Conservation (phyloP, 129 eudicot genomes). For the Flaveria ramosissima region DNA sequence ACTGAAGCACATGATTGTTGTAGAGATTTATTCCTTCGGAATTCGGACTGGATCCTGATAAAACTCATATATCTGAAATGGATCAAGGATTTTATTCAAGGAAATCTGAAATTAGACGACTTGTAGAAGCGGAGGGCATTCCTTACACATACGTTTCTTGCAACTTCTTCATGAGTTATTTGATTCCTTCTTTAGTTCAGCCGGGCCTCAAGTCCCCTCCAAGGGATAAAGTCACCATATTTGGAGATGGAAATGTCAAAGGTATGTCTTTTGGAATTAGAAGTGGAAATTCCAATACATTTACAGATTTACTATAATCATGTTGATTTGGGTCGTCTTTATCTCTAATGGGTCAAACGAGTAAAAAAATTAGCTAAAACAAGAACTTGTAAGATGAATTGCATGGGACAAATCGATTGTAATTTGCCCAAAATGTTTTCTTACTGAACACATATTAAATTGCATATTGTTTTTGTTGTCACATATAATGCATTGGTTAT, state of each 20-base stretch:
- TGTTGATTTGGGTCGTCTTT: not conserved
- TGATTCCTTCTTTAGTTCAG: slow-evolving; percentile 86
- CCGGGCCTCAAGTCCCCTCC: slow-evolving; percentile 75
- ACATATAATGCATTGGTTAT: not conserved
- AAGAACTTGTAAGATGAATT: too few relatives aligned
- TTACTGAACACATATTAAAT: not conserved
- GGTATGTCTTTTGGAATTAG: slow-evolving; percentile 41
- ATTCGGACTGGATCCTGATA: slow-evolving; percentile 85
- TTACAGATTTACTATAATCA: not conserved
- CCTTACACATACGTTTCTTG: slow-evolving; percentile 78
- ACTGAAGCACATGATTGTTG: slow-evolving; percentile 17
- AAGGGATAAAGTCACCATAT: slow-evolving; percentile 66
- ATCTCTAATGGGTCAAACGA: not conserved
- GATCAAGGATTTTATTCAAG: slow-evolving; percentile 71
- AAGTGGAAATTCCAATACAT: not conserved
- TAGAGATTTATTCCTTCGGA: slow-evolving; percentile 96
- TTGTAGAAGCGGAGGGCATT: slow-evolving; percentile 71
- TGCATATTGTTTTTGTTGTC: not conserved
- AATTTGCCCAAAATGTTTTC: not conserved
- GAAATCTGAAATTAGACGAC: slow-evolving; percentile 78
- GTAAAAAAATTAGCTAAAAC: not conserved
- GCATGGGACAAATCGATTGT: too few relatives aligned
- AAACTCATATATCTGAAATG: slow-evolving; percentile 54
- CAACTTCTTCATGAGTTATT: slow-evolving; percentile 70
- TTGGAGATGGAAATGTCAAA: slow-evolving; percentile 81